Evolutionary conservation across 768 basidiomycete genomes (phyloP).

Genomic region (Coprinellus micaceus): DNA sequence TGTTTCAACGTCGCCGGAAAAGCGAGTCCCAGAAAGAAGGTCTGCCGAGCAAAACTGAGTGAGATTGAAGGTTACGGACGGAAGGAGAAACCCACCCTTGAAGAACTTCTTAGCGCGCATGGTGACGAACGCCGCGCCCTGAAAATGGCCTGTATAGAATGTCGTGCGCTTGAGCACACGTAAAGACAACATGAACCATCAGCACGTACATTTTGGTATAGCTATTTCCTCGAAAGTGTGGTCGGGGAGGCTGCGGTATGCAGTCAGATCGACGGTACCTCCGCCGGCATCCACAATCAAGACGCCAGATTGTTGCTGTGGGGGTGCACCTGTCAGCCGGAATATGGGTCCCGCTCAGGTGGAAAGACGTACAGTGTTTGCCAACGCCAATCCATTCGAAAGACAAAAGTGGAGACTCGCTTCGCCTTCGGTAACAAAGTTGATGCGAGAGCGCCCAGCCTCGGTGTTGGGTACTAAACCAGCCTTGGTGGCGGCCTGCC

Average conservation of each 20-base stretch:
- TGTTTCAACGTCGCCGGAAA: no score
- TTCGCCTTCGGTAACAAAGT: constrained; percentile 52
- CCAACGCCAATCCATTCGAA: constrained; percentile 8
- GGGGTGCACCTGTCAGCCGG: background rate
- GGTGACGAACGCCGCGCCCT: constrained; percentile 45
- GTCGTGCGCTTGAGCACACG: no score
- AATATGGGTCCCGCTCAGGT: background rate
- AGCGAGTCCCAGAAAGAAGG: constrained; percentile 10
- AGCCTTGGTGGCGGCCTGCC: constrained; percentile 41
- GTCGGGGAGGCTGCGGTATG: constrained; percentile 22
- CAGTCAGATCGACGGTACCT: constrained; percentile 56
- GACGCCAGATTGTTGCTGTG: constrained; percentile 38
- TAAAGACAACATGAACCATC: background rate
- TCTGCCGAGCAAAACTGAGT: constrained; percentile 39
- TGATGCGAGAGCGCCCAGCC: constrained; percentile 32
- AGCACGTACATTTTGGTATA: constrained; percentile 31
- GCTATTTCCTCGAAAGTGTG: constrained; percentile 39
- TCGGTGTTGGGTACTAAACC: constrained; percentile 37
- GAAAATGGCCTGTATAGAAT: constrained; percentile 33
- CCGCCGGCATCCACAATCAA: constrained; percentile 58
- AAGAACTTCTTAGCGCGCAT: constrained; percentile 33
- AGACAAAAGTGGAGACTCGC: constrained; percentile 49
- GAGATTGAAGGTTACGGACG: constrained; percentile 19
- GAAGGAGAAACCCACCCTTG: constrained; percentile 24
- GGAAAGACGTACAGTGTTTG: background rate